A percentile compares a stretch with the other conserved stretches of the same genome.
Conservation (phyloP, 345 rosid species). For the Dipteronia dyeriana region DNA sequence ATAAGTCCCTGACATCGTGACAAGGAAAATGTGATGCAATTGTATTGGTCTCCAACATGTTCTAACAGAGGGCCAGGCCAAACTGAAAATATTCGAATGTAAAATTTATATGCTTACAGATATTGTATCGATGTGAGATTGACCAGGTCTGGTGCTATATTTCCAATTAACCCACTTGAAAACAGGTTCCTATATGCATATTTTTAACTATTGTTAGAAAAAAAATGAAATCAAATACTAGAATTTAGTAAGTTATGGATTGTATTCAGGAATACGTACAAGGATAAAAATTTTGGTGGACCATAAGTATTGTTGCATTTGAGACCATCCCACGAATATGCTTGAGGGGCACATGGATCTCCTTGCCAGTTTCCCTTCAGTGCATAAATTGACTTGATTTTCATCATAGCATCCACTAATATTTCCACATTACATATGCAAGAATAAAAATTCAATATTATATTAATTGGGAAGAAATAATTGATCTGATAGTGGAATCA, state of each 20-base stretch:
- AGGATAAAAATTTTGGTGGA: not conserved
- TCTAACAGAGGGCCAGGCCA: too few species aligned
- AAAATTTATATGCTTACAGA: slow-evolving; percentile 23
- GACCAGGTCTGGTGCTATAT: slow-evolving; percentile 17
- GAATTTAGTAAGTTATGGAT: not conserved
- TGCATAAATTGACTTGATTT: not conserved
- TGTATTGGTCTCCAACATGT: too few species aligned
- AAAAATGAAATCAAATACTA: not conserved
- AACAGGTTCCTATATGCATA: slow-evolving; percentile 23
- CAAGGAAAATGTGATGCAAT: not conserved
- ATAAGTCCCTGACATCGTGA: not conserved
- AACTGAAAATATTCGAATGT: too few species aligned
- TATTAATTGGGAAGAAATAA: not conserved
- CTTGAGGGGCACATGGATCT: not conserved
- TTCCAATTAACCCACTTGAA: slow-evolving; percentile 20
- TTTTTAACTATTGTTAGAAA: not conserved
- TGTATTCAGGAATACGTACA: not conserved
- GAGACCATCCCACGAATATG: not conserved
- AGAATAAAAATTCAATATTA: not conserved
- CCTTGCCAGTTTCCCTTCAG: not conserved
- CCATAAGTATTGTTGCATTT: not conserved
- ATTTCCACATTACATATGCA: not conserved
- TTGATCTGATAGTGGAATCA: not conserved
- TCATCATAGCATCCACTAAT: not conserved
- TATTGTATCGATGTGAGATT: slow-evolving; percentile 17